Base-by-base conservation (phyloP, 2,329 filamentous ascomycete species). In the Periconia macrospinosa region DNA sequence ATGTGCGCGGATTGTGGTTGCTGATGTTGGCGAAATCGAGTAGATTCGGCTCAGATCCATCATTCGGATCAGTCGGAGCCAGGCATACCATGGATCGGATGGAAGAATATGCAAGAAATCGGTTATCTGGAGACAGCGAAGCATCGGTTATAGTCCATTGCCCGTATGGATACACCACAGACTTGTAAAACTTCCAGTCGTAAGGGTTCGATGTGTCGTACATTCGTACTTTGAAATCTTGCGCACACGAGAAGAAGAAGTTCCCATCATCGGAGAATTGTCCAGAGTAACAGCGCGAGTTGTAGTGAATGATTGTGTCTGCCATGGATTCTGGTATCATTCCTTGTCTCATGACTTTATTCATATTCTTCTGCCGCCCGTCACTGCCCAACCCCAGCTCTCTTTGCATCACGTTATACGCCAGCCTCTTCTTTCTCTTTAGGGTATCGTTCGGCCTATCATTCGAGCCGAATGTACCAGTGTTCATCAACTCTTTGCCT, bases 141-240 rank as follows among this genome's bases (percentile, higher is more conserved):
- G 93, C 92, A 74, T 99, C 94, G 14, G 94, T 97, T 60, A 99
- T 88, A 1, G 93, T 97, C 94, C 94, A 99, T 65, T 91, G 88
- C 2, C 92, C 94, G 60, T 87, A 90, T 1, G 91, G 91, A 72
- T 94, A 96, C 27, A 81, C 78, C 6, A 92, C 90, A 0, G 90
- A 93, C 77, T 97, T 97, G 80, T 97, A 97, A 73, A 96, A 92
- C 70, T 88, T 89, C 94, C 94, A 99, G 60, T 92, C 84, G 74
- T 94, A 96, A 0, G 93, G 92, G 63, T 97, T 96, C 1, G 90
- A 92, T 0, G 94, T 97, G 72, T 97, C 93, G 75, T 97, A 99
- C 90, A 99, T 92, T 49, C 92, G 88, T 10, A 99, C 92, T 62
- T 86, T 89, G 77, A 96, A 96, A 74, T 97, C 92, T 73, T 97